Evolutionary conservation across 2,329 filamentous ascomycete species (phyloP).

Genomic region (Nemania diffusa): DNA sequence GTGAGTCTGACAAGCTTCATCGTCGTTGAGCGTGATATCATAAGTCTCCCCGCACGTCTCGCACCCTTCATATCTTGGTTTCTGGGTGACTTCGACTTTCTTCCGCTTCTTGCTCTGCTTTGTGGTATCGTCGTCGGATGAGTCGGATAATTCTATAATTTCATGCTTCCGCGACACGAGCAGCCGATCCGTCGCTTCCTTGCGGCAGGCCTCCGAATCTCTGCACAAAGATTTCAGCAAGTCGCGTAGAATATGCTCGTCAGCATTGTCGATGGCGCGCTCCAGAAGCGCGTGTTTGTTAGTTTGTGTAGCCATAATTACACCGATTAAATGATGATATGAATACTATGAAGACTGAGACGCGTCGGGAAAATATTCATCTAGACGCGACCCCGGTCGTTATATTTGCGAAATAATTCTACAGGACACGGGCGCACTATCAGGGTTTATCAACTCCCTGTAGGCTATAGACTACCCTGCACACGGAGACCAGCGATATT

Average conservation of each 20-base stretch:
- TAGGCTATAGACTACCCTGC: not conserved
- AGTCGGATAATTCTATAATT: slow-evolving; percentile 26
- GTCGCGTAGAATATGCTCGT: slow-evolving; percentile 19
- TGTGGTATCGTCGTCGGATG: slow-evolving; percentile 12
- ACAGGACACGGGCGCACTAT: not conserved
- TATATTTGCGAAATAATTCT: not conserved
- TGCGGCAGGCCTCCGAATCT: slow-evolving; percentile 25
- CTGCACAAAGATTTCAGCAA: slow-evolving; percentile 30
- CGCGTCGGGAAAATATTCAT: not conserved
- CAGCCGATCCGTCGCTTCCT: slow-evolving; percentile 20
- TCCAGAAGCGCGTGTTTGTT: slow-evolving; percentile 6
- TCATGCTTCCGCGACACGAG: slow-evolving; percentile 22
- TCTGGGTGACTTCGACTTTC: not conserved
- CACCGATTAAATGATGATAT: not conserved
- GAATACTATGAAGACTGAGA: not conserved
- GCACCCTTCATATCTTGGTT: slow-evolving; percentile 25
- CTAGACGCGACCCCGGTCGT: not conserved
- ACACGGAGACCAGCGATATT: not conserved
- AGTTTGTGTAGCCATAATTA: slow-evolving; percentile 7
- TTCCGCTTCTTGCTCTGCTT: slow-evolving; percentile 21
- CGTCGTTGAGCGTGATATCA: slow-evolving; percentile 31
- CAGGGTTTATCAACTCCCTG: not conserved
- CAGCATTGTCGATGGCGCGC: slow-evolving; percentile 23
- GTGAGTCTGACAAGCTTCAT: slow-evolving; percentile 27
- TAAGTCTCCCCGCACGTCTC: slow-evolving; percentile 26